phyloP scores from a whole-genome alignment of 495 filamentous ascomycete genomes.

The Aspergillus panamensis region DNA sequence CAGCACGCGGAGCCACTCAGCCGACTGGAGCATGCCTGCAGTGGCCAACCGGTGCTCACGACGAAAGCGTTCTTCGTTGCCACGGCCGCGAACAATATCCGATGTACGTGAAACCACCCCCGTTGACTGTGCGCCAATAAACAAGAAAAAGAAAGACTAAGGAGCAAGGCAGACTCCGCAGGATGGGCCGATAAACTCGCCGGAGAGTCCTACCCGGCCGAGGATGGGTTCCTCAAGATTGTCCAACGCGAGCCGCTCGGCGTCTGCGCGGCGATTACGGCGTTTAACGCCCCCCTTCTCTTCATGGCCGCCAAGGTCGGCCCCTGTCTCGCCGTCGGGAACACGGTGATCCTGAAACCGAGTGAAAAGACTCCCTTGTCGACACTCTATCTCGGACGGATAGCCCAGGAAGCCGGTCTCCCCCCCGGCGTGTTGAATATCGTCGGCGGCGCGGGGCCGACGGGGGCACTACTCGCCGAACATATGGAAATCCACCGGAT shows the following conservation, averaged over 20 bases:
- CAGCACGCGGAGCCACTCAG: not conserved
- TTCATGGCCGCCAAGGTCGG: slow-evolving; percentile 31
- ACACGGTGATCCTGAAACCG: slow-evolving; percentile 50
- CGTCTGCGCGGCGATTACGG: slow-evolving; percentile 12
- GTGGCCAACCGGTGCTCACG: not conserved
- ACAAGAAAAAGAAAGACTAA: not conserved
- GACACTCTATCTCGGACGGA: not conserved
- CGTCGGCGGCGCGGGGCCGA: not conserved
- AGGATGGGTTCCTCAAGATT: not conserved
- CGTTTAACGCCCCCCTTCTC: slow-evolving; percentile 22
- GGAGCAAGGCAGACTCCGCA: not conserved
- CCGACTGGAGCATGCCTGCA: not conserved
- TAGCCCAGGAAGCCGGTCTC: not conserved
- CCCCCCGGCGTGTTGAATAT: not conserved
- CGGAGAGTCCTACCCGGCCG: not conserved
- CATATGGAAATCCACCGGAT: not conserved
- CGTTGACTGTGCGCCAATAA: not conserved
- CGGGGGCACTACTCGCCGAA: not conserved
- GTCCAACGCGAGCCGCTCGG: slow-evolving; percentile 7
- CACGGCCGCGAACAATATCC: not conserved
- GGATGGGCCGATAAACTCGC: not conserved
- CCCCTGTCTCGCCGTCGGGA: slow-evolving; percentile 48
- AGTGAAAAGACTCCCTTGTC: slow-evolving; percentile 45
- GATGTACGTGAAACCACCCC: not conserved
- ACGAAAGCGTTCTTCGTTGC: not conserved